Evolutionary conservation across 495 filamentous ascomycete species (phyloP).

Genomic region (Aspergillus sparsus): DNA sequence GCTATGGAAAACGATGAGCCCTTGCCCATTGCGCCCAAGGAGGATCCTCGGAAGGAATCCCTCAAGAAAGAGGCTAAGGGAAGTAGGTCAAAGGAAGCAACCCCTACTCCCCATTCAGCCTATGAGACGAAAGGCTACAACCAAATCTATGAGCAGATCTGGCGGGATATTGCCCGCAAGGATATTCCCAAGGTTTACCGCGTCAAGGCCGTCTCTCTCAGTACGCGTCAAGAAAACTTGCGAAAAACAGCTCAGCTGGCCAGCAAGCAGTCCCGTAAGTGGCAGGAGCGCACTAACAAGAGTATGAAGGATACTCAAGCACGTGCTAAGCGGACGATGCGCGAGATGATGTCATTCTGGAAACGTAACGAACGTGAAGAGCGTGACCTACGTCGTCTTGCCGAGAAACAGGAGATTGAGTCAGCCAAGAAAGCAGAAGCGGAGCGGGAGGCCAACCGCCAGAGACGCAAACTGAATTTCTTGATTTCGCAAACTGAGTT

Average conservation of each 20-base stretch:
- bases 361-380: slow-evolving; percentile 98
- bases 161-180: slow-evolving; percentile 90
- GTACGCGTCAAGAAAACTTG: slow-evolving; percentile 84
- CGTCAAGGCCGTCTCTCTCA: slow-evolving; percentile 77
- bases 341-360: slow-evolving; percentile 99
- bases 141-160: slow-evolving; percentile 98
- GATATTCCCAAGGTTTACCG: slow-evolving; percentile 90
- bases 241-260: slow-evolving; percentile 97
- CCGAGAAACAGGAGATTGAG: slow-evolving; percentile 95
- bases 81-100: slow-evolving; percentile 59
- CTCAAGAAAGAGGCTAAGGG: slow-evolving; percentile 62
- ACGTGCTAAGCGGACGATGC: slow-evolving; percentile 95
- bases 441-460: slow-evolving; percentile 92
- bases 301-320: slow-evolving; percentile 97
- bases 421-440: slow-evolving; percentile 95
- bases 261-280: slow-evolving; percentile 94
- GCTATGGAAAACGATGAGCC: slow-evolving; percentile 82
- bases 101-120: slow-evolving; percentile 51
- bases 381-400: slow-evolving; percentile 87
- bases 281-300: slow-evolving; percentile 98
- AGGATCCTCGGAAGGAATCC: slow-evolving; percentile 56
- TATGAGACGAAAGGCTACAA: slow-evolving; percentile 91
- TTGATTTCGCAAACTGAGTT: slow-evolving; percentile 98
- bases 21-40: slow-evolving; percentile 61
- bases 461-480: slow-evolving; percentile 99